Evolutionary conservation across 73 alveolate genomes (phyloP).

Genomic region (Stentor roeselii): DNA sequence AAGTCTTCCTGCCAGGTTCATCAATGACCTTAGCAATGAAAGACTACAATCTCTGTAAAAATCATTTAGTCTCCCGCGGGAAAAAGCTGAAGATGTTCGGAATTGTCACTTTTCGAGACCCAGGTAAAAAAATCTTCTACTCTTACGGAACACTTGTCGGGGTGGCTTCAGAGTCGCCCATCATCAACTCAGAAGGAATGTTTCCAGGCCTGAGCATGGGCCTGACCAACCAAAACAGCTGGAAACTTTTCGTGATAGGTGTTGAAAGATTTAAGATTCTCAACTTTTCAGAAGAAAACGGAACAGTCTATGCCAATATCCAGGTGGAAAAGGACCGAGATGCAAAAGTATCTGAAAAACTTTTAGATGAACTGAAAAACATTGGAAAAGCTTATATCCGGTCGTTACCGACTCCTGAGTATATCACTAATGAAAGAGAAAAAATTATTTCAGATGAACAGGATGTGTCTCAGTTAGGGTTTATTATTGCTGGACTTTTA

Average conservation of each 20-base stretch:
- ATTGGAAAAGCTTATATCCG: background rate
- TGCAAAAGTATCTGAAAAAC: background rate
- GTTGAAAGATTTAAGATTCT: background rate
- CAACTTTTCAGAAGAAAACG: background rate
- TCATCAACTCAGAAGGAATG: background rate
- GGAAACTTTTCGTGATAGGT: background rate
- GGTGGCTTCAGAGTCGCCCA: background rate
- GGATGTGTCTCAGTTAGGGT: background rate
- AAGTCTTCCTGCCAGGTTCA: background rate
- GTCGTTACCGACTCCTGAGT: background rate
- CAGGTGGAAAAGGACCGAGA: background rate
- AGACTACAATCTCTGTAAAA: background rate
- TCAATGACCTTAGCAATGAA: background rate
- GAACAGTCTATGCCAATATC: background rate
- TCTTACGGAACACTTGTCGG: background rate
- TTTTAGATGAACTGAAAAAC: background rate
- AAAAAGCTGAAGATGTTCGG: slow-evolving; percentile 8
- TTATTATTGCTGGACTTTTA: background rate
- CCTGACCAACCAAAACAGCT: too few species aligned
- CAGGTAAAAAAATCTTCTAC: background rate
- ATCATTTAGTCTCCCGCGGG: background rate
- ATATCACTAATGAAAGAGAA: background rate
- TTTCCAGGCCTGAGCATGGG: too few species aligned
- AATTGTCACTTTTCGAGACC: background rate
- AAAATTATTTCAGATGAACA: background rate